Evolutionary conservation across 1,139 yeast genomes (phyloP), one percentile per base, ranked within the genome.

Genomic region (Ashbya aceris): DNA sequence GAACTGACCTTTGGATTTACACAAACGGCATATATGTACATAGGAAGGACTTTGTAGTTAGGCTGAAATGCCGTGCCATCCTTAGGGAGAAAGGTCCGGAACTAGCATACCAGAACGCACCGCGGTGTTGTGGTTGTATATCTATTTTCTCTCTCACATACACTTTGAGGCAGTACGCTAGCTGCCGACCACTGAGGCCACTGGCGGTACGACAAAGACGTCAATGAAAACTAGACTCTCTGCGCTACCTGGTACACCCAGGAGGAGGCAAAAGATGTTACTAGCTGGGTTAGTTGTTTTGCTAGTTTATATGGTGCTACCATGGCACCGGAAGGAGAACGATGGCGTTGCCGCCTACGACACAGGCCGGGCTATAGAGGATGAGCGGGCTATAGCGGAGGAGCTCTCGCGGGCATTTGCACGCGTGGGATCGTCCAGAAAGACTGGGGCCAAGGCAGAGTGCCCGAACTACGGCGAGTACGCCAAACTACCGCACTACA

Each of bases 401-500:
- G 32, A 27, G n/a, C 10, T 12, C 4, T 4, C 26, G n/a, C 28
- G 17, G 39, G 11, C 13, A 3, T 13, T 8, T 6, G 31, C 13
- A 7, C 28, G 27, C 17, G 6, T 30, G 3, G 11, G 26, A 10
- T 6, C 23, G 9, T 4, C 11, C 14, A 13, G 5, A n/a, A 28
- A 38, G 36, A 20, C 39, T 3, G 20, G 7, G 39, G 35, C 2
- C 20, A 26, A 20, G 11, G 33, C 8, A 29, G 30, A 30, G 13
- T 62, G 66, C 45, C 53, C 53, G 8, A 53, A 55, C 23, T 62
- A 60, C 41, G 45, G 50, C 20, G 60, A 56, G 2, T 61, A 55
- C 36, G 51, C 65, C 0, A 46, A 70, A 43, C 46, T 44, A 2
- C 53, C 55, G 33, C 86, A 80, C 52, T 58, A 54, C 1, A 84